These are phyloP conservation scores for Lachancea sp. DNA, from an alignment of 805 yeast genomes.

Conservation along the genomic window DNA sequence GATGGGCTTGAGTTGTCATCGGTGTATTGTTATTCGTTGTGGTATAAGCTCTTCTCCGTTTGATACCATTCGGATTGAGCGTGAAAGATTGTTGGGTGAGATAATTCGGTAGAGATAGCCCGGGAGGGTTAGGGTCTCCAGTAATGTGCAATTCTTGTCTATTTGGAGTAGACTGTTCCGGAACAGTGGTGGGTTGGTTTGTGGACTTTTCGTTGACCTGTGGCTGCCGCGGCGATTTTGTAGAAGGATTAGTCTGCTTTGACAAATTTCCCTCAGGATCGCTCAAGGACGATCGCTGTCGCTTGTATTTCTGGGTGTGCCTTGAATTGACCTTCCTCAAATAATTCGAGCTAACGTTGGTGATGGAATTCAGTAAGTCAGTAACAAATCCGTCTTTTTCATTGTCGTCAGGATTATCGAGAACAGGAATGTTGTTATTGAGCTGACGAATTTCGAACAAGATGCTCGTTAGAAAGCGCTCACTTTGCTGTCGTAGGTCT, in stretches of 20 bases:
- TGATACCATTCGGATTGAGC: constrained; percentile 31
- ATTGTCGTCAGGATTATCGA: constrained; percentile 7
- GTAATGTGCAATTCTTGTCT: neutral
- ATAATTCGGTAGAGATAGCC: constrained; percentile 2
- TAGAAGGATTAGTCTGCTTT: neutral
- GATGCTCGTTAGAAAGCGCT: constrained; percentile 1
- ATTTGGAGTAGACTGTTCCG: neutral
- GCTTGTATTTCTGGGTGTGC: constrained; percentile 8
- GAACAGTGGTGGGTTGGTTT: neutral
- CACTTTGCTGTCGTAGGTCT: constrained; percentile 11
- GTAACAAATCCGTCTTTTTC: constrained; percentile 20
- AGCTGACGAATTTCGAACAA: constrained; percentile 6
- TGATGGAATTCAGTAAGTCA: constrained; percentile 27
- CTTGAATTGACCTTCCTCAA: constrained; percentile 15
- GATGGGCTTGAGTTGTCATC: neutral
- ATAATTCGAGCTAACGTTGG: constrained; percentile 27
- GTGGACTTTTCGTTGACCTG: neutral
- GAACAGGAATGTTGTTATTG: neutral
- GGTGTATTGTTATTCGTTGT: constrained; percentile 2
- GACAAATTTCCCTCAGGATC: constrained; percentile 1
- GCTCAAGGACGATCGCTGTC: constrained; percentile 8
- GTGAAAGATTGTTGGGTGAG: constrained; percentile 16
- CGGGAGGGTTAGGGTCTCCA: neutral
- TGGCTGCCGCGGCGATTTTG: neutral
- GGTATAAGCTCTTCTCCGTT: constrained; percentile 19